Conservation (phyloP, 495 filamentous ascomycete genomes). For the Parmelia sp. region DNA sequence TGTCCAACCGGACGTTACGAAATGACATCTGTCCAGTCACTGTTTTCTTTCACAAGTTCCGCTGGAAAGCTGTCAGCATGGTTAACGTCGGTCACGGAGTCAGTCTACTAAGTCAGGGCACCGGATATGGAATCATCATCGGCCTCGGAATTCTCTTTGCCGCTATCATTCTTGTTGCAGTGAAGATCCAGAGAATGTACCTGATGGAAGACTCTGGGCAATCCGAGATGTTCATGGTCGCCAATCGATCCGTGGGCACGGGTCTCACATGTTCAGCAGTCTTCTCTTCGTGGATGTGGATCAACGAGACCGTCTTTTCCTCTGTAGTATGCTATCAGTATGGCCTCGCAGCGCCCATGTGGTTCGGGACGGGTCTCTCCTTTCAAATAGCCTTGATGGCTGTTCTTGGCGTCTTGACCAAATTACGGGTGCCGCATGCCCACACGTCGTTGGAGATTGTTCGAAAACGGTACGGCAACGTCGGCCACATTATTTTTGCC, state of each 20-base stretch:
- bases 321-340: not conserved
- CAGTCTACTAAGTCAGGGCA: not conserved
- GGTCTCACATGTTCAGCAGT: no score
- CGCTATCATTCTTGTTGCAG: not conserved
- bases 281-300: no score
- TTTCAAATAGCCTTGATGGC: not conserved
- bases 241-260: no score
- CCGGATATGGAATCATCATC: not conserved
- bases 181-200: not conserved
- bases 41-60: not conserved
- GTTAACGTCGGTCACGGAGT: not conserved
- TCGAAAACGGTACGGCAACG: conserved; percentile 34
- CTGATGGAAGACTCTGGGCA: not conserved
- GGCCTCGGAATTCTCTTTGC: not conserved
- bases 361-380: not conserved
- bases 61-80: not conserved
- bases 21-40: not conserved
- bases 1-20: not conserved
- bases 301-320: no score
- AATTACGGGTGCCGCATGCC: conserved; percentile 36
- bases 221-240: no score
- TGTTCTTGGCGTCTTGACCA: not conserved
- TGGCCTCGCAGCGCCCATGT: not conserved
- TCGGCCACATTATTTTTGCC: conserved; percentile 35
- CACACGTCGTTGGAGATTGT: conserved; percentile 33